phyloP scores from a whole-genome alignment of 768 basidiomycete species.

The Lentinula sp. region DNA sequence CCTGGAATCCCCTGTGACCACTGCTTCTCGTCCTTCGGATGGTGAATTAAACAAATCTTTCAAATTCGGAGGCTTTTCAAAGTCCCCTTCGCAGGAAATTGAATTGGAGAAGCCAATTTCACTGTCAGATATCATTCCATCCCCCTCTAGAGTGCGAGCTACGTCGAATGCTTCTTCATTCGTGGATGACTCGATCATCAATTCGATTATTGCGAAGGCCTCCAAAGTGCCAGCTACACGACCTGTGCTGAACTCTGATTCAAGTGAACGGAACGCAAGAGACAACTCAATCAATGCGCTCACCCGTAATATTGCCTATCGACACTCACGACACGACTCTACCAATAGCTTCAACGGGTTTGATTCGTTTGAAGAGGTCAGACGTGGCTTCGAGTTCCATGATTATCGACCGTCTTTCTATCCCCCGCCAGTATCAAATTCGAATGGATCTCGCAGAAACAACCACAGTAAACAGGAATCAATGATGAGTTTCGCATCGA shows the following conservation, averaged over 20 bases:
- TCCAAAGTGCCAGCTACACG: conserved; percentile 24
- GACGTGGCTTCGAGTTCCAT: conserved; percentile 72
- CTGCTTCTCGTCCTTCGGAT: conserved; percentile 44
- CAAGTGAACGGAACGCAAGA: conserved; percentile 27
- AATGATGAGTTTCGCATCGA: conserved; percentile 66
- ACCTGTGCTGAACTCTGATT: conserved; percentile 35
- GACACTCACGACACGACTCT: conserved; percentile 40
- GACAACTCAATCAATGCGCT: conserved; percentile 13
- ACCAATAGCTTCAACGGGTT: conserved; percentile 65
- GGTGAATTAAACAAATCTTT: conserved; percentile 68
- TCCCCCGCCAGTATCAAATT: conserved; percentile 31
- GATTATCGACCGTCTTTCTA: conserved; percentile 61
- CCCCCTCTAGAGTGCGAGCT: conserved; percentile 44
- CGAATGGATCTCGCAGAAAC: conserved; percentile 21
- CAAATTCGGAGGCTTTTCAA: conserved; percentile 59
- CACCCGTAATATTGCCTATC: conserved; percentile 17
- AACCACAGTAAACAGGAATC: conserved; percentile 51
- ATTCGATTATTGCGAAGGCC: conserved; percentile 49
- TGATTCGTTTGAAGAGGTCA: conserved; percentile 73
- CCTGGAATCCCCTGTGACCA: conserved; percentile 21
- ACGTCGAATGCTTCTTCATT: conserved; percentile 36
- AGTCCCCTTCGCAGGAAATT: conserved; percentile 13
- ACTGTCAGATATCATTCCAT: conserved; percentile 72
- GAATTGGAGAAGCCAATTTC: conserved; percentile 37
- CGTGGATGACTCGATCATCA: conserved; percentile 43